phyloP scores from a whole-genome alignment of 2,329 filamentous ascomycete genomes.

The Paecilomyces niveus region DNA sequence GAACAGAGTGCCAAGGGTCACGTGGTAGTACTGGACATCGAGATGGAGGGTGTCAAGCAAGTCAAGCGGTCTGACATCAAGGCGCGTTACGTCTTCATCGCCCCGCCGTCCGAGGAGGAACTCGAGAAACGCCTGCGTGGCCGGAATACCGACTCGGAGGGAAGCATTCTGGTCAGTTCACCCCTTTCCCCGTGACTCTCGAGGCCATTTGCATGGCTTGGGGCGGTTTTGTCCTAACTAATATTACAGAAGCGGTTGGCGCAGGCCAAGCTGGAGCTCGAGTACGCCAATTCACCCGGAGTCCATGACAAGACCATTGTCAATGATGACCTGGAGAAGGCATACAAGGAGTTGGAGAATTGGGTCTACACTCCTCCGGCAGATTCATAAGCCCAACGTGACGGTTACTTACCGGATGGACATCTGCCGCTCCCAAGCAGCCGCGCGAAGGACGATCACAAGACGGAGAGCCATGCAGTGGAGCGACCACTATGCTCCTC shows the following conservation, averaged over 20 bases:
- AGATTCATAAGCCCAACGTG: neutral
- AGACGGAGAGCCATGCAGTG: neutral
- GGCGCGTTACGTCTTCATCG: constrained; percentile 77
- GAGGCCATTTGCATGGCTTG: neutral
- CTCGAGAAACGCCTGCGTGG: constrained; percentile 69
- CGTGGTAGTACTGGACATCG: constrained; percentile 84
- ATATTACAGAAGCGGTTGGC: constrained; percentile 57
- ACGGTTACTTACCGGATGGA: neutral
- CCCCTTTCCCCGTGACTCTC: neutral
- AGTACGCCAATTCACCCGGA: constrained; percentile 61
- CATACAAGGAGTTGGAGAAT: constrained; percentile 47
- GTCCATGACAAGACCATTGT: constrained; percentile 60
- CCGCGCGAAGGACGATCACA: neutral
- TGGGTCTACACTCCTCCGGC: constrained; percentile 1
- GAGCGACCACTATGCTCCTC: neutral
- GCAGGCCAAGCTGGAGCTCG: constrained; percentile 68
- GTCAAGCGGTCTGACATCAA: constrained; percentile 69
- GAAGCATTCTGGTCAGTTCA: constrained; percentile 32
- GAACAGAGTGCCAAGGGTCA: constrained; percentile 63
- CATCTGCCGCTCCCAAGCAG: neutral
- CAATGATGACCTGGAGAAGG: constrained; percentile 57
- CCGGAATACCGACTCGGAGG: constrained; percentile 71
- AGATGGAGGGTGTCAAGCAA: constrained; percentile 98
- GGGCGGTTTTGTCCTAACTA: neutral
- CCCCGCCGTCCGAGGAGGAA: constrained; percentile 66